Evolutionary conservation across 2,329 filamentous ascomycete species (phyloP).

Genomic region (Fonsecaea monophora): DNA sequence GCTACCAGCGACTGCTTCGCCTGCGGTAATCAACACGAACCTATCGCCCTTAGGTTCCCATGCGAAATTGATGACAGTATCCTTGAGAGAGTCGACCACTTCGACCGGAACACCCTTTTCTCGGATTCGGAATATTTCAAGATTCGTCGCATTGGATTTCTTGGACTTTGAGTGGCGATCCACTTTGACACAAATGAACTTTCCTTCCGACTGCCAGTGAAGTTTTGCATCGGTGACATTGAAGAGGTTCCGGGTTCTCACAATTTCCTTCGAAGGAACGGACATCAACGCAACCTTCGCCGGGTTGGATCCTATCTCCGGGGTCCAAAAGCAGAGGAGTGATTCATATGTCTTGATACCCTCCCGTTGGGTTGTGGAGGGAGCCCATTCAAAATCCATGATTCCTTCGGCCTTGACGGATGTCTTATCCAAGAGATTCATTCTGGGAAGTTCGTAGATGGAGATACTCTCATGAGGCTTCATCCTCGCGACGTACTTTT

Average conservation of each 20-base stretch:
- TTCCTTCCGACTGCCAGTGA: slow-evolving; percentile 95
- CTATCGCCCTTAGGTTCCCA: slow-evolving; percentile 99
- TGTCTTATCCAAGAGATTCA: slow-evolving; percentile 89
- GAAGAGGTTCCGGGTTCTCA: slow-evolving; percentile 95
- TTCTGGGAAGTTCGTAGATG: slow-evolving; percentile 85
- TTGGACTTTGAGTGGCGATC: slow-evolving; percentile 99
- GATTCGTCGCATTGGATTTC: slow-evolving; percentile 94
- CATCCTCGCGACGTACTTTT: slow-evolving; percentile 94
- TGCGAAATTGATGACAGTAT: slow-evolving; percentile 98
- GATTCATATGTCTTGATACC: slow-evolving; percentile 92
- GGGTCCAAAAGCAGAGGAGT: slow-evolving; percentile 97
- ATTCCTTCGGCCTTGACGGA: slow-evolving; percentile 96
- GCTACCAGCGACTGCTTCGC: slow-evolving; percentile 77
- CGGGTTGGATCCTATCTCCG: slow-evolving; percentile 96
- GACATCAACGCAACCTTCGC: slow-evolving; percentile 97
- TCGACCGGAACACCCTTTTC: slow-evolving; percentile 99
- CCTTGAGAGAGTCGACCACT: slow-evolving; percentile 96
- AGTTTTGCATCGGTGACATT: slow-evolving; percentile 97
- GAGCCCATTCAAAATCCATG: slow-evolving; percentile 98
- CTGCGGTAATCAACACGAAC: slow-evolving; percentile 95
- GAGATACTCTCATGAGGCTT: slow-evolving; percentile 87
- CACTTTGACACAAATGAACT: slow-evolving; percentile 97
- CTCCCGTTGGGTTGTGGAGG: slow-evolving; percentile 79
- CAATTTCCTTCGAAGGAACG: slow-evolving; percentile 90
- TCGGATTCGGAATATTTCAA: slow-evolving; percentile 96